phyloP scores from a whole-genome alignment of 2,329 filamentous ascomycete species.

The Coleophoma crateriformis region DNA sequence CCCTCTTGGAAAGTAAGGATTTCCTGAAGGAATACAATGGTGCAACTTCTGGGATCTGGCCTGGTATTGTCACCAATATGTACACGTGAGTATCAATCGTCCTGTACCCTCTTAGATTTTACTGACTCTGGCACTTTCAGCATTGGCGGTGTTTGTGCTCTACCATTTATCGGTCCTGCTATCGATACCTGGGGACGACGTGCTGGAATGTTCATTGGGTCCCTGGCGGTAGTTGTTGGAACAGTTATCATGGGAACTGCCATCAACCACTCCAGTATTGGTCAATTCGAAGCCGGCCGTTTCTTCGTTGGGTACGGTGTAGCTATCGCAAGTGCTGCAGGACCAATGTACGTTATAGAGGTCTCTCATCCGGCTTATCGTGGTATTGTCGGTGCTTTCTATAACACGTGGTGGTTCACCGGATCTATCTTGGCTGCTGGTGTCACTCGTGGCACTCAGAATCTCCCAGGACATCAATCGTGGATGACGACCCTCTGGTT shows the following conservation, averaged over 20 bases:
- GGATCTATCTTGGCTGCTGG: slow-evolving; percentile 50
- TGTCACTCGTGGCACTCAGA: slow-evolving; percentile 44
- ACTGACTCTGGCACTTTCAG: slow-evolving; percentile 25
- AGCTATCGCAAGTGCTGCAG: slow-evolving; percentile 38
- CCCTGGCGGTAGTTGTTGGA: slow-evolving; percentile 37
- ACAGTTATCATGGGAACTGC: slow-evolving; percentile 38
- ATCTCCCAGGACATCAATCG: slow-evolving; percentile 29
- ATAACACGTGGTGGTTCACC: slow-evolving; percentile 24
- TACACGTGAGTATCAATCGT: slow-evolving; percentile 12
- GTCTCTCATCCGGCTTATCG: slow-evolving; percentile 40
- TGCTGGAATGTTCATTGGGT: slow-evolving; percentile 40
- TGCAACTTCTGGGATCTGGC: slow-evolving; percentile 38
- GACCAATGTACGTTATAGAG: slow-evolving; percentile 42
- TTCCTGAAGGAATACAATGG: slow-evolving; percentile 35
- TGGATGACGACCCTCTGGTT: slow-evolving; percentile 50
- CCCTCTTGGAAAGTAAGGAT: slow-evolving; percentile 35
- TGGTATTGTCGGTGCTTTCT: slow-evolving; percentile 31
- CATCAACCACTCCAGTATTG: slow-evolving; percentile 22
- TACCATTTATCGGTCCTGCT: slow-evolving; percentile 40
- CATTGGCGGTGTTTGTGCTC: slow-evolving; percentile 41
- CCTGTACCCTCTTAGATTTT: too few relatives aligned
- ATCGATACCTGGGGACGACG: slow-evolving; percentile 42
- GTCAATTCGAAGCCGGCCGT: slow-evolving; percentile 48
- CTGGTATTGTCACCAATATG: slow-evolving; percentile 44
- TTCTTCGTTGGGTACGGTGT: slow-evolving; percentile 57